Evolutionary conservation across 768 basidiomycete genomes (phyloP), one percentile per base, ranked within the genome.

Genomic region (Pleurotus tuber-regium): DNA sequence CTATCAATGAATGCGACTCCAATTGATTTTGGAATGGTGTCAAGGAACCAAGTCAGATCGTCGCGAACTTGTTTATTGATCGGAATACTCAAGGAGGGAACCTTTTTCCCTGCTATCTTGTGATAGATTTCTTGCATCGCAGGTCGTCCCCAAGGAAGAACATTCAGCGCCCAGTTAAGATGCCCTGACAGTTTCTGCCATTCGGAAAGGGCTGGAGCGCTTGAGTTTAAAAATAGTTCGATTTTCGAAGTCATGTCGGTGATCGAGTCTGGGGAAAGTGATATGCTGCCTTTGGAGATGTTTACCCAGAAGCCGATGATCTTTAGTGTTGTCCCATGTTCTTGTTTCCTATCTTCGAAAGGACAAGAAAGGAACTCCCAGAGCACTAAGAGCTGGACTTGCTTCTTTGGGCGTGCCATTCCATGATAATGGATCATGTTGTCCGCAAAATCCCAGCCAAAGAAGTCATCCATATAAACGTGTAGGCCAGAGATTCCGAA

Each of bases 301-400:
- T 73, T 59, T 0, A 74, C 62, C 12, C 55, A 55, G 36, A 75
- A 72, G 0, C 72, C 70, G 30, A 74, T 71, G 31, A 74, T 63
- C 16, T 59, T 63, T 0, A 71, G 43, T 14, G 41, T n/a, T 0
- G 8, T 1, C 0, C 65, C 66, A 48, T 50, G 60, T 3, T 65
- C 50, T 43, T 70, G 66, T 50, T 70, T 70, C 16, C 18, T 31
- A 14, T 66, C 58, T 19, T 66, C 55, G 28, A 51, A 66, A 2
- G 64, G 67, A 28, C 63, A 57, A 2, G 51, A 21, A 14, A 66
- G 55, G 1, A 18, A 4, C 31, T 69, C 68, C 60, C 63, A 66
- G 2, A 68, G 54, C 2, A 47, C 11, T 2, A 71, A 61, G 0
- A 68, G 53, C 12, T 54, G 57, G 6, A 57, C 62, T 50, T 66